A percentile compares a stretch with the other conserved stretches of the same genome.
These are phyloP conservation scores for Candida sanyiensis DNA, from an alignment of 805 yeast species.

Conservation along the genomic window DNA sequence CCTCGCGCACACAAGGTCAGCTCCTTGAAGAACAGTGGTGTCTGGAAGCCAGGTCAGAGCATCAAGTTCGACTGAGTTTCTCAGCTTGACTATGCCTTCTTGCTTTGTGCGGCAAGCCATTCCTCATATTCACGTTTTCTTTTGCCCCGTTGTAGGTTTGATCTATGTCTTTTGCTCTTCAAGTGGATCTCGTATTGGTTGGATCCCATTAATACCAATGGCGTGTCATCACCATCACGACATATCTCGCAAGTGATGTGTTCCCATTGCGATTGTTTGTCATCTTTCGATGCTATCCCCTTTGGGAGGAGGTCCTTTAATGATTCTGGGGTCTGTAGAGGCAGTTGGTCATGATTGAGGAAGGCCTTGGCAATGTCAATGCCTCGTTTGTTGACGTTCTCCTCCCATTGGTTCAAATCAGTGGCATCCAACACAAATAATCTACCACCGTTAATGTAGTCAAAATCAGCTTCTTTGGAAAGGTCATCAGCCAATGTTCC, in stretches of 20 bases:
- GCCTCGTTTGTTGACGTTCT: conserved; percentile 53
- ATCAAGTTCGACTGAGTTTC: conserved; percentile 21
- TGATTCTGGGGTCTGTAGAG: conserved; percentile 33
- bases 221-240: conserved; percentile 45
- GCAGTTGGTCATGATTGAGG: conserved; percentile 19
- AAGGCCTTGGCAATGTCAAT: conserved; percentile 40
- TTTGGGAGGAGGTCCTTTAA: conserved; percentile 27
- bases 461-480: conserved; percentile 38
- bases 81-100: background rate
- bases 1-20: conserved; percentile 20
- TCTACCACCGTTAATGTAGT: conserved; percentile 54
- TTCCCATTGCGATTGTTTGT: conserved; percentile 43
- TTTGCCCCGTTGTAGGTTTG: conserved; percentile 41
- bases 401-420: conserved; percentile 56
- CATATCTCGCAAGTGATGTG: conserved; percentile 69
- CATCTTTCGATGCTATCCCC: conserved; percentile 17
- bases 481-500: conserved; percentile 62
- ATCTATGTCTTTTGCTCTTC: conserved; percentile 61
- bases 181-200: conserved; percentile 66
- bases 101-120: conserved; percentile 24
- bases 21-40: conserved; percentile 22
- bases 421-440: conserved; percentile 73
- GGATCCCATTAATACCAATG: conserved; percentile 66
- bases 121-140: conserved; percentile 51
- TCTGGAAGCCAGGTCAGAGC: conserved; percentile 26